Conservation (phyloP, 192 early-diverging fungal genomes). For the Coemansia umbellata region DNA sequence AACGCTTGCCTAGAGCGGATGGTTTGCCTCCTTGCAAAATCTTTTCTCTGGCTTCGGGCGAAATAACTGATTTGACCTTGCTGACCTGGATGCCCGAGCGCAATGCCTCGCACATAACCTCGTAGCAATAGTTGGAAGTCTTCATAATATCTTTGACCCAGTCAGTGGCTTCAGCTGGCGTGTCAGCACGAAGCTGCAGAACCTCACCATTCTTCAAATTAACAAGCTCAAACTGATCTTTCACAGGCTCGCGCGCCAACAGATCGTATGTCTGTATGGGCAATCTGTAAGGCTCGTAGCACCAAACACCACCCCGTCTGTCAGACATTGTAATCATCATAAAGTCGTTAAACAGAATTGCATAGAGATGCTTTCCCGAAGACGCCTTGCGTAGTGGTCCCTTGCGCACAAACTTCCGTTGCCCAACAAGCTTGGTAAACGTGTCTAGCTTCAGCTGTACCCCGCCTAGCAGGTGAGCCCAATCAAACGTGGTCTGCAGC, state of each 20-base stretch:
- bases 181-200: constrained; percentile 45
- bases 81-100: constrained; percentile 49
- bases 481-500: constrained; percentile 49
- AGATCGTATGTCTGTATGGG: constrained; percentile 50
- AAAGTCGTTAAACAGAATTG: constrained; percentile 52
- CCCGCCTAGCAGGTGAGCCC: constrained; percentile 45
- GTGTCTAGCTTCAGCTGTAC: constrained; percentile 48
- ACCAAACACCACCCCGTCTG: constrained; percentile 42
- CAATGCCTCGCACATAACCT: constrained; percentile 45
- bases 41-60: constrained; percentile 36
- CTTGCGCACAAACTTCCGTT: constrained; percentile 51
- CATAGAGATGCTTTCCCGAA: constrained; percentile 47
- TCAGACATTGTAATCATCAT: constrained; percentile 51
- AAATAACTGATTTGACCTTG: constrained; percentile 51
- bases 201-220: constrained; percentile 47
- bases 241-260: constrained; percentile 41
- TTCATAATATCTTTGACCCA: constrained; percentile 49
- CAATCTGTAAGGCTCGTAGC: constrained; percentile 46
- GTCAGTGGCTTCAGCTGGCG: constrained; percentile 31
- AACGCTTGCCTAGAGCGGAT: constrained; percentile 26
- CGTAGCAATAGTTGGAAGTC: constrained; percentile 46
- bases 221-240: constrained; percentile 51
- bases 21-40: constrained; percentile 46
- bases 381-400: constrained; percentile 49
- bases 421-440: constrained; percentile 46